These are phyloP conservation scores for Peronosclerospora sorghi DNA, from an alignment of 352 stramenopile species.

Conservation along the genomic window DNA sequence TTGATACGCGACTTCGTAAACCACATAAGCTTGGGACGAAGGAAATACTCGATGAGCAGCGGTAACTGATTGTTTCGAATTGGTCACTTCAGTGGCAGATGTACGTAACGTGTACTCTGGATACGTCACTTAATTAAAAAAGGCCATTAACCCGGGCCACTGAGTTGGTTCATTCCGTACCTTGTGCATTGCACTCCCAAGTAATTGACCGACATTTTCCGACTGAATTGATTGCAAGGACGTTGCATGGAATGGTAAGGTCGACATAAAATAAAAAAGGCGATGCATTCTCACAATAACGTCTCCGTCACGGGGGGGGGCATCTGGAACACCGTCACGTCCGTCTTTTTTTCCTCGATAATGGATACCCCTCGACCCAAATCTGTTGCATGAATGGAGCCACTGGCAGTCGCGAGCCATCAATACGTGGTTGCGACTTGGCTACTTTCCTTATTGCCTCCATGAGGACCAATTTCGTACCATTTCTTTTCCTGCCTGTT, in stretches of 20 bases:
- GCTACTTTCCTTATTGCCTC: slow-evolving; percentile 33
- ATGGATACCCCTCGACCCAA: slow-evolving; percentile 33
- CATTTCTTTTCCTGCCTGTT: slow-evolving; percentile 31
- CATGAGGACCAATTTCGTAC: slow-evolving; percentile 32
- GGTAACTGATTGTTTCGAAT: slow-evolving; percentile 5
- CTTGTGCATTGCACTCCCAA: slow-evolving; percentile 20
- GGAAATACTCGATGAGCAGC: slow-evolving; percentile 24
- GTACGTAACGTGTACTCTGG: slow-evolving; percentile 31
- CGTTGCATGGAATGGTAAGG: slow-evolving; percentile 19
- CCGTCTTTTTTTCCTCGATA: slow-evolving; percentile 15
- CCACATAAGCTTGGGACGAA: slow-evolving; percentile 43
- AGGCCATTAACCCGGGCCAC: slow-evolving; percentile 64
- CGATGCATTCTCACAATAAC: slow-evolving; percentile 61
- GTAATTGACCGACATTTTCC: slow-evolving; percentile 10
- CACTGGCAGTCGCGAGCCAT: slow-evolving; percentile 59
- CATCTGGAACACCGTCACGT: slow-evolving; percentile 45
- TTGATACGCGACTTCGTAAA: slow-evolving; percentile 51
- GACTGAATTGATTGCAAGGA: slow-evolving; percentile 9
- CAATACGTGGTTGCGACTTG: slow-evolving; percentile 52
- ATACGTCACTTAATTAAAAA: slow-evolving; percentile 62
- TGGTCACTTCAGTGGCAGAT: slow-evolving; percentile 6
- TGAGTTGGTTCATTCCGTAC: slow-evolving; percentile 35
- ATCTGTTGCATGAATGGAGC: slow-evolving; percentile 47
- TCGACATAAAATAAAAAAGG: slow-evolving; percentile 61
- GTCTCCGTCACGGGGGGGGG: slow-evolving; percentile 23